Evolutionary conservation across 225 moss, liverwort and hornwort species (phyloP), one percentile per base, ranked within the genome.

Genomic region (Sphagnum contortum): DNA sequence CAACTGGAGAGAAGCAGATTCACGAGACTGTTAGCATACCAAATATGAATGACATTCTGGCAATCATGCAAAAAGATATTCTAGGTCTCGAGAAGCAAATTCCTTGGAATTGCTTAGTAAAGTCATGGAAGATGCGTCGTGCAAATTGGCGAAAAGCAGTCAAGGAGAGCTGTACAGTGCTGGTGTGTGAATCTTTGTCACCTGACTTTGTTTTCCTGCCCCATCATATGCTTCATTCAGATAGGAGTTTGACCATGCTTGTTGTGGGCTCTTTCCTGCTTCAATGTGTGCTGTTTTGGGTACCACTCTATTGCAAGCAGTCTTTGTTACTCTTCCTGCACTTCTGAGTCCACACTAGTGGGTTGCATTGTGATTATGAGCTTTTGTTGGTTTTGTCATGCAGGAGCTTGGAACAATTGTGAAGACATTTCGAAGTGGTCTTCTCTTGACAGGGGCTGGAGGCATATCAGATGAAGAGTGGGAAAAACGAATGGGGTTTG

Each of bases 391-490:
- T 29, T 29, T 29, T 29, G 1, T 29, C 29, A 29, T 66, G 52
- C 82, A 87, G 86, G 86, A 80, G 9, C 75, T 87, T 66, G 80
- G 82, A 59, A 64, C 57, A 48, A 77, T 73, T 12, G 73, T 87
- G n/a, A 73, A 71, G 60, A 75, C 72, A 6, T 76, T 82, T 59
- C 73, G 82, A 67, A 68, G 67, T 64, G 73, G 76, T 73, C 64
- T 87, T 29, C 80, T 87, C 29, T 70, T 87, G 60, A 74, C 82
- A 12, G 63, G 66, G 44, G 73, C 87, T 10, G 87, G 80, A 60
- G 87, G 80, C 45, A 83, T 87, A 73, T 69, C 82, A 49, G 74
- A 87, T 70, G 83, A 83, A 57, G 82, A 80, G 59, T 80, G 77
- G 80, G 73, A 73, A 4, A 75, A 64, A 57, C 69, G 77, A 49